These are phyloP conservation scores for Spencermartinsiella ligniputridi DNA, from an alignment of 1,139 yeast species.

Conservation along the genomic window DNA sequence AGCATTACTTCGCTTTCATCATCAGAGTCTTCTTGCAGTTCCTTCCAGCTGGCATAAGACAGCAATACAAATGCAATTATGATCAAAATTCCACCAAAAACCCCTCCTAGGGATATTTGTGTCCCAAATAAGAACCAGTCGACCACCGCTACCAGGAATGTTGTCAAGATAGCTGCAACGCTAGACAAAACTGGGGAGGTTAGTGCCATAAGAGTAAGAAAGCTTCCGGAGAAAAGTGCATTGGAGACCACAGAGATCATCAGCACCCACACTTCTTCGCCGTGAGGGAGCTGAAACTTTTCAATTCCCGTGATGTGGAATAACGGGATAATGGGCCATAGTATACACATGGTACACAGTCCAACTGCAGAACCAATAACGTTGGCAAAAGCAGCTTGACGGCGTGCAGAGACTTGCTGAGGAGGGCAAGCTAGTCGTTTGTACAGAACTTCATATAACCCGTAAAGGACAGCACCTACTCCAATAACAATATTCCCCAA, in stretches of 20 bases:
- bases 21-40: constrained; percentile 50
- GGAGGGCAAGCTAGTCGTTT: constrained; percentile 77
- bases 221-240: constrained; percentile 64
- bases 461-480: constrained; percentile 76
- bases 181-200: constrained; percentile 84
- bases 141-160: constrained; percentile 71
- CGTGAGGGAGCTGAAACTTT: constrained; percentile 50
- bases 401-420: constrained; percentile 47
- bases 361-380: constrained; percentile 59
- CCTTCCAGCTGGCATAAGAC: constrained; percentile 68
- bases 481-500: constrained; percentile 71
- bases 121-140: constrained; percentile 73
- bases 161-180: constrained; percentile 75
- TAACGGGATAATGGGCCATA: constrained; percentile 49
- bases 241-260: constrained; percentile 52
- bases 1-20: constrained; percentile 13
- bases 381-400: constrained; percentile 56
- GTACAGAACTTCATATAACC: constrained; percentile 80
- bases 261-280: constrained; percentile 41
- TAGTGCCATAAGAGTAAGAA: constrained; percentile 73
- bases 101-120: constrained; percentile 33
- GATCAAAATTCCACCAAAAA: constrained; percentile 38
- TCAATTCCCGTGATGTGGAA: constrained; percentile 56
- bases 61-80: constrained; percentile 65
- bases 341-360: constrained; percentile 45